Evolutionary conservation across 148 eudicot species (phyloP), one percentile per base, ranked within the genome.

Genomic region (Vaccinium corymbosum): DNA sequence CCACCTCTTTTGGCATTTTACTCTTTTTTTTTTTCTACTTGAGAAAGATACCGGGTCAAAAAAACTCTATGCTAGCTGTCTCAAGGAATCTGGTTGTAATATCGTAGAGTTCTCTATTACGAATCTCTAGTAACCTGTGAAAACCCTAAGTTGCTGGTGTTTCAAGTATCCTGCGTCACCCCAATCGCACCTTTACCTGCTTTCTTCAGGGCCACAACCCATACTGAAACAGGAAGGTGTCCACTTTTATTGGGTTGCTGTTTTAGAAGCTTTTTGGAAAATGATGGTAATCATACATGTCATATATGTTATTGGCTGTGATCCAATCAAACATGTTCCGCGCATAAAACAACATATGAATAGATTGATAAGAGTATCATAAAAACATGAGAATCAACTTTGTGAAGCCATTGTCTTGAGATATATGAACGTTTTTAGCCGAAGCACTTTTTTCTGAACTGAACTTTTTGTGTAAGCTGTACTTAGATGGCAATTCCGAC

Each of bases 231-330:
- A 25, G 38, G 17, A 35, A 17, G 52, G 25, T 15, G 78, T 75
- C 22, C 25, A 9, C 78, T 75, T 75, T 75, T 38, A 14, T 38
- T 66, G 22, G 73, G 48, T 75, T 19, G 27, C 78, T n/a, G 32
- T 49, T n/a, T n/a, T 49, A 50, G 79, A 76, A 49, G 55, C 77
- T 73, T 73, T 42, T 73, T 6, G 77, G 10, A 19, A 73, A 76
- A 76, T 50, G 79, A 76, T 76, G 48, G 51, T 17, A 17, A 75
- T 35, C 49, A 38, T 42, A 42, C 51, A 0, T 42, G 52, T 73
- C 77, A 73, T 73, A 73, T 73, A 35, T 35, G 76, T 35, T 72
- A 13, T 19, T 35, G 49, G 50, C 11, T 29, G n/a, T 35, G 76
- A 71, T 71, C 75, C 48, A 1, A 32, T 71, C 32, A 14, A 14